phyloP scores from a whole-genome alignment of 805 yeast genomes.

The Candida khao-thaluensis region DNA sequence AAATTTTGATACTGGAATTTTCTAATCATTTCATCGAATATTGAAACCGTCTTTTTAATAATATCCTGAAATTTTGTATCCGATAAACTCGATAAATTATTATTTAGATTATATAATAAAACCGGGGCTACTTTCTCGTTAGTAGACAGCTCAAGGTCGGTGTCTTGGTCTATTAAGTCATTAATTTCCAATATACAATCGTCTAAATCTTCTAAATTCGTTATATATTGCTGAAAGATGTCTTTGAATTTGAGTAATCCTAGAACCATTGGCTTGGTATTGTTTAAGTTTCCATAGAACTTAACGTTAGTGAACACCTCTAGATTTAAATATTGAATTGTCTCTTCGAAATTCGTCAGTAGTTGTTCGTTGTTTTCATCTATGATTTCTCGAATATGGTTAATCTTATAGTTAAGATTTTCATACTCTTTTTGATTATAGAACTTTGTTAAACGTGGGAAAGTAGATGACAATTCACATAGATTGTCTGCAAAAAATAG shows the following conservation, averaged over 20 bases:
- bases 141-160: not conserved
- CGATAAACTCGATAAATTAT: conserved; percentile 6
- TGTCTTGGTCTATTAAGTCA: conserved; percentile 12
- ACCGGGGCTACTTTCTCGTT: not conserved
- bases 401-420: conserved; percentile 4
- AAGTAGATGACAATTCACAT: conserved; percentile 5
- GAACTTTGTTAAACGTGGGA: not conserved
- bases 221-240: conserved; percentile 10
- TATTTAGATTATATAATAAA: conserved; percentile 5
- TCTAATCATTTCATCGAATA: conserved; percentile 13
- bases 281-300: conserved; percentile 11
- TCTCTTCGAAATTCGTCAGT: conserved; percentile 1
- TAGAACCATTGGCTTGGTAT: conserved; percentile 13
- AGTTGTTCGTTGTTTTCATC: conserved; percentile 6
- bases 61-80: conserved; percentile 5
- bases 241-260: conserved; percentile 12
- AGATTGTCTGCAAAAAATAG: conserved; percentile 13
- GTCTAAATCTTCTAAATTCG: conserved; percentile 10
- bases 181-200: conserved; percentile 11
- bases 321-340: conserved; percentile 11
- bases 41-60: conserved; percentile 4
- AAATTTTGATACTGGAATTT: not conserved
- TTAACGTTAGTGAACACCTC: conserved; percentile 14
- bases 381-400: conserved; percentile 7
- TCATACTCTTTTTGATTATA: not conserved